Base-by-base conservation (phyloP, 2,329 filamentous ascomycete genomes). In the Mollisiaceae sp. region DNA sequence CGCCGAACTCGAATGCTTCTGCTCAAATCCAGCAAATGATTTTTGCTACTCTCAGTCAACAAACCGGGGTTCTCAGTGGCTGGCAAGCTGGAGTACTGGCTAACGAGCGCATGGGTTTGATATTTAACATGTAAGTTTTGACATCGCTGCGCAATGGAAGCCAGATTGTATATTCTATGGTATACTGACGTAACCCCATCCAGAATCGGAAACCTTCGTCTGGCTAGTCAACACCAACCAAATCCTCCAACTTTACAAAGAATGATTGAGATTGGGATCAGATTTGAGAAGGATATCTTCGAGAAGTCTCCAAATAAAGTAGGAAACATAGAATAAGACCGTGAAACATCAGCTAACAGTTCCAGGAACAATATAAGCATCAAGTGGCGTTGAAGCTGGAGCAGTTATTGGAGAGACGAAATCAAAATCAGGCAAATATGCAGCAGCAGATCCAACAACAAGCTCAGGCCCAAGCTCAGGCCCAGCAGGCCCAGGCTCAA, bases 401-500 rank as follows among this genome's bases (percentile, higher is more conserved):
- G n/a, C 72, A 74, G 52, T 63, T 77, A 39, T 60, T 71, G n/a
- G 70, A 73, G 55, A 66, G 67, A 52, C 69, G 75, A 39, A 69
- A 67, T 60, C 67, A 72, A 27, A 71, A 72, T 56, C 72, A 73
- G 59, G 68, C 69, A n/a, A 67, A 57, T 27, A 65, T 76, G 86
- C 64, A 86, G 79, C 70, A 81, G 75, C 61, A 82, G 76, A 72
- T 81, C 74, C 78, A 79, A 54, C 74, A 75, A 18, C 74, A 76
- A 59, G 67, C 65, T 15, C 79, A 80, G 62, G 78, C 78, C 0
- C 78, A 82, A 55, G 79, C 78, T 0, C 78, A 82, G 52, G 78
- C 74, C 4, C 79, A 79, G 63, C 75, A 77, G 62, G 66, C 75
- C 6, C 79, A 81, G 59, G 80, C 83, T 66, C 78, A 83, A 62